Evolutionary conservation across 768 basidiomycete species (phyloP), one percentile per base, ranked within the genome.

Genomic region (Xerocomus spinulosus): DNA sequence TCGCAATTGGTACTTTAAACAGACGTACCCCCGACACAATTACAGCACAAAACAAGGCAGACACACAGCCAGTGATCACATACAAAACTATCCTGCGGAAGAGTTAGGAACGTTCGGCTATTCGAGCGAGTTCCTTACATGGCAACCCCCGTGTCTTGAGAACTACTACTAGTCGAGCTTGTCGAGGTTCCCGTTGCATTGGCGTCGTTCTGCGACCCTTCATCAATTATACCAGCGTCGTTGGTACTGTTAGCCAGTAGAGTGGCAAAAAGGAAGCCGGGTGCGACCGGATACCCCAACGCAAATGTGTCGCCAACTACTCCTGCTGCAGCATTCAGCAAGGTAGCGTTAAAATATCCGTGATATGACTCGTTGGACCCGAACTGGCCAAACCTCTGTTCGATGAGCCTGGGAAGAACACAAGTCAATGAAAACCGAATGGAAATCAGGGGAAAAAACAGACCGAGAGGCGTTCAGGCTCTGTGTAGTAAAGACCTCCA

Each of bases 41-140:
- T 50, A 96, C 91, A 38, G 87, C 69, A 52, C 83, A 81, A 68
- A 96, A 94, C 18, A 93, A 72, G 21, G 81, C 80, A 20, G 89
- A 88, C 32, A 97, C 91, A 53, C 87, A 84, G 4, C 90, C 93
- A 1, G 91, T 92, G 56, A 95, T 91, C 4, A 82, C 81, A 61
- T 95, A 95, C 17, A 91, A 71, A 24, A 91, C 76, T 46, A 91
- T 85, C 89, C 88, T 66, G 30, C 18, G 30, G 34, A 46, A n/a
- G 34, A 5, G 39, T 61, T 41, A 66, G 39, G 26, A 42, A 15
- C 12, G 23, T 23, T 32, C 21, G 50, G 18, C 23, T 37, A 47
- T 45, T 36, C 18, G 42, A 37, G 40, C 14, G 49, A 44, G 32
- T n/a, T 25, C 54, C 77, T 58, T 58, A 85, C 92, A 95, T 94